Evolutionary conservation across 129 eudicot genomes (phyloP), one percentile per base, ranked within the genome.

Genomic region (Centaurea solstitialis): DNA sequence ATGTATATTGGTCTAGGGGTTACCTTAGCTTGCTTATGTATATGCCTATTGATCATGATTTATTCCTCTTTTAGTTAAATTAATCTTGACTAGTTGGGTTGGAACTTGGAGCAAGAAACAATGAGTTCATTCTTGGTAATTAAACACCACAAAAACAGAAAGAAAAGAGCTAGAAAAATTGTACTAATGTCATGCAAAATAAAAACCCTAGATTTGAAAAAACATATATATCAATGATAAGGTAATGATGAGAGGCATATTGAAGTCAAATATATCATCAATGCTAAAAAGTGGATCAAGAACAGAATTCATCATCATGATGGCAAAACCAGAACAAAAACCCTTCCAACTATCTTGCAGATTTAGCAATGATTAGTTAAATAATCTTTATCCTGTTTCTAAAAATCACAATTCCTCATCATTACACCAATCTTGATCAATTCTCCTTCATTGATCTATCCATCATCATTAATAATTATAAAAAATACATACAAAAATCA

Each of bases 171-270:
- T 2, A 41, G 5, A 9, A 33, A 43, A 33, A 26, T 41, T 59
- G 62, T 53, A 35, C 66, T 61, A 62, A 45, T 24, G 24, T 66
- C 79, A 77, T 77, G 79, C 79, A 77, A 62, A 71, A 78, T 65
- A 23, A 64, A 83, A 83, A 83, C 83, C 87, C 87, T 83, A 83
- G 66, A 78, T 35, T 78, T 75, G n/a, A 72, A 75, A 38, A 26
- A 26, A 26, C 30, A 26, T 26, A 26, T 26, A 26, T 26, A 69
- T 62, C 69, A 68, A 83, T 83, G 75, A 83, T 83, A 47, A 72
- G 80, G 83, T 83, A 79, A 83, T 83, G 87, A 83, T 83, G 83
- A 83, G 83, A 83, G 75, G 21, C 24, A 77, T 59, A 5, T 62
- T 76, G 24, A 76, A 76, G 82, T 82, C 86, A 82, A 82, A 70